Conservation (phyloP, 78 protist genomes). For the Dictyostelium brefeldianum region DNA sequence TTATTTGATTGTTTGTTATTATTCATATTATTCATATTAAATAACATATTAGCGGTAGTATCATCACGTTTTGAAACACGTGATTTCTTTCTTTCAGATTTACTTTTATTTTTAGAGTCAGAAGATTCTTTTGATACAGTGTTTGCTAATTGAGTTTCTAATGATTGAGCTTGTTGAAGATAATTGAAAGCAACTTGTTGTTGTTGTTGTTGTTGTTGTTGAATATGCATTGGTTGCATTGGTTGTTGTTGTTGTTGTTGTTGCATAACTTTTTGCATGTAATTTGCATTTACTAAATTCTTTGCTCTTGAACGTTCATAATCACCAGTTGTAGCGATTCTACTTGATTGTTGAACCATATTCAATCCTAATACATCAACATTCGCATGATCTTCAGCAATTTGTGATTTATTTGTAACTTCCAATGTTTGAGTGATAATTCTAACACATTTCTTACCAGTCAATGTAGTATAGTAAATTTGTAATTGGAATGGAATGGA, state of each 20-base stretch:
- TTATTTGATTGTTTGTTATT: too few species aligned
- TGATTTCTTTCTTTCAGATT: background rate
- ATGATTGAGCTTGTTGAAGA: conserved; percentile 50
- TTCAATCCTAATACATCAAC: conserved; percentile 54
- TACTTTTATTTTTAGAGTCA: background rate
- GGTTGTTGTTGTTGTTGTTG: background rate
- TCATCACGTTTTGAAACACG: conserved; percentile 36
- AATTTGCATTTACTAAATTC: background rate
- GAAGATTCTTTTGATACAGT: conserved; percentile 14
- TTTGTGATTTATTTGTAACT: background rate
- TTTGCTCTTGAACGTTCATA: conserved; percentile 39
- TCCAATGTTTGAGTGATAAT: conserved; percentile 76
- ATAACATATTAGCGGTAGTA: conserved; percentile 54
- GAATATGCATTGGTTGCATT: background rate
- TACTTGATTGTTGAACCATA: conserved; percentile 15
- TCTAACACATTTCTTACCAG: conserved; percentile 79
- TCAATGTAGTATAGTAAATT: conserved; percentile 57
- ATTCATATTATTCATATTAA: conserved; percentile 44
- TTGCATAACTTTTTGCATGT: background rate
- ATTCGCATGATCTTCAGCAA: conserved; percentile 59
- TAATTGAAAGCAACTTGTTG: background rate
- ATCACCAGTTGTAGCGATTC: conserved; percentile 37
- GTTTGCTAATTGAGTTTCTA: conserved; percentile 33
- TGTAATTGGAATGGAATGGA: conserved; percentile 83
- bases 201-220: background rate